Percentiles rank a stretch among this genome's conserved stretches.
phyloP scores from a whole-genome alignment of 257 asterid species.

The Solanum pinnatisectum region DNA sequence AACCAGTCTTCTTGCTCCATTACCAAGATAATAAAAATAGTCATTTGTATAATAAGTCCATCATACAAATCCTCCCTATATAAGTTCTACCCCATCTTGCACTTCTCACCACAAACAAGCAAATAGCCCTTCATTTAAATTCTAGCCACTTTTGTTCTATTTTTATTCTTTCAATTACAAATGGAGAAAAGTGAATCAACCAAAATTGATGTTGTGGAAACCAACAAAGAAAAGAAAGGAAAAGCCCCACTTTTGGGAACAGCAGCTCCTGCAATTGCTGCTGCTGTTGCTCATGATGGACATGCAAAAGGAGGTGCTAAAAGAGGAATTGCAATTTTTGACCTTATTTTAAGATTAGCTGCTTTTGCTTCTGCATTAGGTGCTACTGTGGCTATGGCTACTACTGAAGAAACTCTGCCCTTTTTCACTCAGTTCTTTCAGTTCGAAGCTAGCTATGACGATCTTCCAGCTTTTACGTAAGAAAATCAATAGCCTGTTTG shows the following conservation, averaged over 20 bases:
- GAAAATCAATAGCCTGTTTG: not conserved
- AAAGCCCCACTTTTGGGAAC: slow-evolving; percentile 64
- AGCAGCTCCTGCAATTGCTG: slow-evolving; percentile 1
- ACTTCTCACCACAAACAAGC: slow-evolving; percentile 18
- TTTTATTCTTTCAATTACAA: not conserved
- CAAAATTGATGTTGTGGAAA: slow-evolving; percentile 40
- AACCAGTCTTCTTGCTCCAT: slow-evolving; percentile 17
- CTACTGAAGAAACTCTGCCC: slow-evolving; percentile 81
- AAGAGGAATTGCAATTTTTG: slow-evolving; percentile 44
- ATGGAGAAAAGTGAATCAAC: slow-evolving; percentile 59
- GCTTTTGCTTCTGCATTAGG: slow-evolving; percentile 56
- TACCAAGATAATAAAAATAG: not conserved
- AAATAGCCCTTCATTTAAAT: not conserved
- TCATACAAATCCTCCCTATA: not conserved
- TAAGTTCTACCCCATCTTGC: not conserved
- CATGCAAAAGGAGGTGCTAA: slow-evolving; percentile 23
- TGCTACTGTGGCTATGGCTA: slow-evolving; percentile 68
- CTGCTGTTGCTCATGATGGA: not conserved
- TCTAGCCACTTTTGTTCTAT: not conserved
- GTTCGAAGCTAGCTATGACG: slow-evolving; percentile 76
- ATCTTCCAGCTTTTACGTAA: slow-evolving; percentile 72
- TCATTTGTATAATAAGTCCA: not conserved
- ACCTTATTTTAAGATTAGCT: slow-evolving; percentile 55
- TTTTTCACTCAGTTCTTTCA: slow-evolving; percentile 93
- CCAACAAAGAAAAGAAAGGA: slow-evolving; percentile 69